Evolutionary conservation across 164 flowering plant genomes (phyloP), one percentile per base, ranked within the genome.

Genomic region (Berberis vulgaris): DNA sequence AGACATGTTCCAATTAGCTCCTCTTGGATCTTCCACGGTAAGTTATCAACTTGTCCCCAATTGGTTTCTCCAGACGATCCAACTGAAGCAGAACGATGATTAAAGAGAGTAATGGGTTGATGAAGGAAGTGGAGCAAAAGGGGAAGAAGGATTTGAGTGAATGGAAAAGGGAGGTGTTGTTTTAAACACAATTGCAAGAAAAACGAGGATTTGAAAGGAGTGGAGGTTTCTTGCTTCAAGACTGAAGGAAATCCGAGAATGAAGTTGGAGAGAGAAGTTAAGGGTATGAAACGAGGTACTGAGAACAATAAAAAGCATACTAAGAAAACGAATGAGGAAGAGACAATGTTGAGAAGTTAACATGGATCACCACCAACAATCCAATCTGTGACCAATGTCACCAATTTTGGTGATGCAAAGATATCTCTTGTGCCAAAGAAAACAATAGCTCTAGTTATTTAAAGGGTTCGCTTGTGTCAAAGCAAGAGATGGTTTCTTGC

Each of bases 201-300:
- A 47, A 6, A 11, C 50, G 53, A 60, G 42, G 39, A 60, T 9
- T 55, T 26, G 49, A 3, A 60, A 12, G 59, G 44, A 60, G 41
- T 13, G 38, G 60, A 59, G 49, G 45, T 38, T 7, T 50, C 47
- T 10, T 60, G 49, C 6, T 11, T 60, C 11, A 45, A 54, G 38
- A 41, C 43, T 53, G 58, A 65, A 57, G 57, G 64, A 50, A 50
- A 59, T 62, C n/a, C 10, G 57, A 1, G 71, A 61, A 6, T 41
- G 53, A 52, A 50, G 13, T 58, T 65, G 58, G 65, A 74, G 61
- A 41, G 8, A 7, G 54, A 67, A 2, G 60, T 61, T 63, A 71
- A 44, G 61, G 41, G 38, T 59, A 13, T 60, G 57, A 61, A 55
- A 26, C 26, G 26, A 26, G 26, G 26, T 26, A 26, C 26, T 26